Base-by-base conservation (phyloP, 140 eudicot genomes). In the Stevia rebaudiana region DNA sequence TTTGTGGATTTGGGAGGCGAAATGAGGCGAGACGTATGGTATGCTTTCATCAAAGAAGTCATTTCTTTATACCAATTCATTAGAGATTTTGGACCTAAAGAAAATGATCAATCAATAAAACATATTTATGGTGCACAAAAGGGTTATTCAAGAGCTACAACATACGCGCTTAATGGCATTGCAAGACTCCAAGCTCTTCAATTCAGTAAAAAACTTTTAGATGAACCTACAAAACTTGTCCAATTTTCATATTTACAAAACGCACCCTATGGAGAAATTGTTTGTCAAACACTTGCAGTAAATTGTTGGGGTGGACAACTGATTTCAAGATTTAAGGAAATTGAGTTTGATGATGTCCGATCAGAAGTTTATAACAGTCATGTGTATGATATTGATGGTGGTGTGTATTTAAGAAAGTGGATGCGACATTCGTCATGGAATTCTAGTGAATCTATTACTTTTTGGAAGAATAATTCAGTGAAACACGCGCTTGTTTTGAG, bases 1-100 rank as follows among this genome's bases (percentile, higher is more conserved):
- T 92, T 88, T 71, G 88, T 92, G 44, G 96, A 92, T 70, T 75
- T 92, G 51, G 95, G 98, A 65, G 85, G 96, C 60, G 98, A 92
- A 73, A 79, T 87, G 96, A 82, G 97, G 77, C 84, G 98, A 71
- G 98, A 92, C 69, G 89, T 85, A 28, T 92, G 98, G 98, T 73
- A 81, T 67, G 95, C 98, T 41, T 85, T 80, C 53, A 54, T 88
- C 6, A 76, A 70, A 35, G 98, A 92, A 85, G 86, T 92, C 11
- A 79, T 88, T 47, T 68, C 90, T 54, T 76, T 92, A 21, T 74
- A 87, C 82, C 78, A 83, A 56, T 92, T 92, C 65, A 75, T 85
- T 57, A 64, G 71, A 21, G 96, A 92, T 37, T 92, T 74, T 58
- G 96, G 98, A 41, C 98, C 98, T 8, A 58, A 68, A 63, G 88